Evolutionary conservation across 2,329 filamentous ascomycete genomes (phyloP).

Genomic region (Chrysosporium keratinophilum): DNA sequence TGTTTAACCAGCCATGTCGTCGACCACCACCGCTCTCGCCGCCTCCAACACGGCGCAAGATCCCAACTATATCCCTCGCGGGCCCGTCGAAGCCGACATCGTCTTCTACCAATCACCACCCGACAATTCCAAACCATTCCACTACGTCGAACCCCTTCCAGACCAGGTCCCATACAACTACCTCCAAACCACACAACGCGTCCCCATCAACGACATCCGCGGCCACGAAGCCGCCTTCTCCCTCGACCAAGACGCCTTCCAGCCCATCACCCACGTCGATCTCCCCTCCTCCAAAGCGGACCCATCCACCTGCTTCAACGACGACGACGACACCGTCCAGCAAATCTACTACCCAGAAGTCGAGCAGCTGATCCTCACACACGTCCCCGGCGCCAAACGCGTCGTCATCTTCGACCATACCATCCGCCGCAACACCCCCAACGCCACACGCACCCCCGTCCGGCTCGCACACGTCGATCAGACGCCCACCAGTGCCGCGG

Average conservation of each 20-base stretch:
- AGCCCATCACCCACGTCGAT: constrained; percentile 47
- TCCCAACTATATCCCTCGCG: constrained; percentile 42
- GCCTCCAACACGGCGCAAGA: constrained; percentile 22
- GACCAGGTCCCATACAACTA: constrained; percentile 58
- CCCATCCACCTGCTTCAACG: constrained; percentile 46
- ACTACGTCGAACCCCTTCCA: constrained; percentile 52
- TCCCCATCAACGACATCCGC: constrained; percentile 62
- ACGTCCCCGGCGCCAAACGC: constrained; percentile 55
- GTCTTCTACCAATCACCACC: constrained; percentile 55
- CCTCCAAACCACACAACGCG: constrained; percentile 39
- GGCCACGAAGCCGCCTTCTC: constrained; percentile 55
- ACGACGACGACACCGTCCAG: constrained; percentile 61
- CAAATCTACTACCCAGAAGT: constrained; percentile 76
- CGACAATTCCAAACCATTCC: constrained; percentile 52
- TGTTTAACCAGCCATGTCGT: constrained; percentile 17
- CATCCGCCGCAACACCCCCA: constrained; percentile 54
- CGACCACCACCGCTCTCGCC: constrained; percentile 20
- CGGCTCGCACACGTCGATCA: constrained; percentile 73
- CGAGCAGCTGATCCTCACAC: constrained; percentile 56
- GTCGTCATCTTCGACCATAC: constrained; percentile 82
- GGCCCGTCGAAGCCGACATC: constrained; percentile 52
- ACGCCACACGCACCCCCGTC: constrained; percentile 58
- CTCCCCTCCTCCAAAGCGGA: constrained; percentile 46
- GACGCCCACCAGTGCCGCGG: constrained; percentile 53
- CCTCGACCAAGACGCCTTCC: constrained; percentile 67